phyloP scores from a whole-genome alignment of 495 filamentous ascomycete species.

The Podospora australis region DNA sequence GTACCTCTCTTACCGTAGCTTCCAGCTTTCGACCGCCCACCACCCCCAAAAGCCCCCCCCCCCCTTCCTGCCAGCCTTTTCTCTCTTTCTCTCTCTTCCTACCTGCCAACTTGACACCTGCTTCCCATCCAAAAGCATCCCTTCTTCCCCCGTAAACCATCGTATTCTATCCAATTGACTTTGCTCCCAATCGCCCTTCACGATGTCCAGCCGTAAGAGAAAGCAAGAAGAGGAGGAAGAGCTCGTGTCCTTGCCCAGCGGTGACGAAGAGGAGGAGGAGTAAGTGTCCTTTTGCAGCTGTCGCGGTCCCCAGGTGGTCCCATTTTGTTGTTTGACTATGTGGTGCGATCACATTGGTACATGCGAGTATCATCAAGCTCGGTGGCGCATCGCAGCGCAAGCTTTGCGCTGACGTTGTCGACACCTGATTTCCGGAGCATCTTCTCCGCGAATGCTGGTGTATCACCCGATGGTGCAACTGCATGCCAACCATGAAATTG shows the following conservation, averaged over 20 bases:
- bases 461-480: too few species aligned
- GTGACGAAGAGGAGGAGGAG: conserved; percentile 44
- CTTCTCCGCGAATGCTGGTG: background rate
- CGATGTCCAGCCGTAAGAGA: conserved; percentile 42
- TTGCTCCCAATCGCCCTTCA: conserved; percentile 12
- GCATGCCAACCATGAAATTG: background rate
- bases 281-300: conserved; percentile 27
- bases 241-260: conserved; percentile 47
- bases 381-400: conserved; percentile 23
- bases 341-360: conserved; percentile 18
- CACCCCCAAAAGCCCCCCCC: conserved; percentile 25
- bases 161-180: conserved; percentile 10
- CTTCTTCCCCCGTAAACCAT: conserved; percentile 14
- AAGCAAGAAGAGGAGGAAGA: conserved; percentile 48
- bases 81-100: conserved; percentile 18
- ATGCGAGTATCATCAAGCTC: background rate
- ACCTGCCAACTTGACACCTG: conserved; percentile 16
- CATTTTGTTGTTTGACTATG: conserved; percentile 8
- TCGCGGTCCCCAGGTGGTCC: conserved; percentile 8
- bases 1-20: conserved; percentile 25
- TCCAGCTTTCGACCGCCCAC: conserved; percentile 29
- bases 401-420: background rate
- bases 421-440: background rate
- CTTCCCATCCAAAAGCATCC: conserved; percentile 4
- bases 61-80: conserved; percentile 29